Evolutionary conservation across 768 basidiomycete species (phyloP), one percentile per base, ranked within the genome.

Genomic region (Boletus rubropictus): DNA sequence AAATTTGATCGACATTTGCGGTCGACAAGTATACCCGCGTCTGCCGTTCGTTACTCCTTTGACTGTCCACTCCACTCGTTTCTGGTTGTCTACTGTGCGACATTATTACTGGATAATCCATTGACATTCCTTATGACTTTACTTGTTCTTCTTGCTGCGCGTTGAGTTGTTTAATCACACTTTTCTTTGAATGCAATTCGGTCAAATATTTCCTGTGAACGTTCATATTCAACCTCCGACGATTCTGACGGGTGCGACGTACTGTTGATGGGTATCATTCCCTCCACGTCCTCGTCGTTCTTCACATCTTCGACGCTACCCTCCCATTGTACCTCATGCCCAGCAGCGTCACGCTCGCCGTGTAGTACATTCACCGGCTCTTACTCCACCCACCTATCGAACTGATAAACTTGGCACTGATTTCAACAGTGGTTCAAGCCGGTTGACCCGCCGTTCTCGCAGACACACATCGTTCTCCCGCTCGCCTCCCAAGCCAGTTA

Each of bases 41-140:
- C 57, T 58, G 50, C 64, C 58, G 41, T 56, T 66, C 66, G 47
- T 68, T 66, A 51, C 65, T 63, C 59, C 55, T 55, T 67, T 68
- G 60, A 66, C 65, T 52, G 60, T 65, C 61, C 41, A 55, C 51
- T 60, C 59, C 57, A 41, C 58, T 64, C 67, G 55, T 62, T 67
- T 61, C 51, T 48, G 55, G 60, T 39, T 57, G 60, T 52, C 63
- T 66, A 58, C 64, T 54, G 59, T 59, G 64, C 64, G 60, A 66
- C 55, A 53, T 47, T 68, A 66, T 53, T 53, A 60, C 35, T 53
- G 64, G 64, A 66, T 68, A 68, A 66, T 68, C 59, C 64, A 59
- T 65, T 59, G 66, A 64, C 64, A 62, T 58, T 66, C 64, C 18
- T 68, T 66, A 58, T 50, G 50, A 52, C 51, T 62, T 62, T 58